Conservation (phyloP, 2,329 filamentous ascomycete genomes). For the Bertia moriformis region DNA sequence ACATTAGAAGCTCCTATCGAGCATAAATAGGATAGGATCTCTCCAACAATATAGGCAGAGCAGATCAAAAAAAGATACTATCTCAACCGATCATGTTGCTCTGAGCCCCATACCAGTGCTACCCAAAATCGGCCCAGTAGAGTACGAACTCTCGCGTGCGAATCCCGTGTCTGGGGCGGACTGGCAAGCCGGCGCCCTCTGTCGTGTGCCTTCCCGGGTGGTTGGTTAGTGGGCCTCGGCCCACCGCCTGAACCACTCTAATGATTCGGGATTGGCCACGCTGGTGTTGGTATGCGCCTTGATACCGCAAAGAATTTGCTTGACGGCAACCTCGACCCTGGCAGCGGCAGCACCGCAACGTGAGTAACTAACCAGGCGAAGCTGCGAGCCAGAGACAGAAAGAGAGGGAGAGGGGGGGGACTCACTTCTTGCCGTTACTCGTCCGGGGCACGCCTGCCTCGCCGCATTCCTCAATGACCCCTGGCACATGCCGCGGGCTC, state of each 20-base stretch:
- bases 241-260: slow-evolving; percentile 82
- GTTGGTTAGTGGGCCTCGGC: slow-evolving; percentile 30
- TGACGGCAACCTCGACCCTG: slow-evolving; percentile 85
- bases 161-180: neutral
- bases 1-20: no score
- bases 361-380: slow-evolving; percentile 2
- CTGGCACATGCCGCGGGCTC: slow-evolving; percentile 79
- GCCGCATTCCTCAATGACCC: slow-evolving; percentile 62
- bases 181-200: neutral
- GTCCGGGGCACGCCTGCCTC: slow-evolving; percentile 82
- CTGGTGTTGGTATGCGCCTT: slow-evolving; percentile 80
- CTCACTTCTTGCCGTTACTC: slow-evolving; percentile 86
- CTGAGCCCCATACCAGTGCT: no score
- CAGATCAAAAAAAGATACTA: no score
- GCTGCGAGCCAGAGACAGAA: slow-evolving; percentile 1
- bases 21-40: no score
- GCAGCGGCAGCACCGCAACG: neutral
- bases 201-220: neutral
- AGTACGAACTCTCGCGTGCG: no score
- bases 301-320: slow-evolving; percentile 83
- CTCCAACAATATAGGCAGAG: no score
- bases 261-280: slow-evolving; percentile 77
- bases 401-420: no score
- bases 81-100: no score
- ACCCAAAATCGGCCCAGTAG: no score